These are phyloP conservation scores for Ceratocystis huliohia DNA, from an alignment of 2,329 filamentous ascomycete genomes.

Conservation along the genomic window DNA sequence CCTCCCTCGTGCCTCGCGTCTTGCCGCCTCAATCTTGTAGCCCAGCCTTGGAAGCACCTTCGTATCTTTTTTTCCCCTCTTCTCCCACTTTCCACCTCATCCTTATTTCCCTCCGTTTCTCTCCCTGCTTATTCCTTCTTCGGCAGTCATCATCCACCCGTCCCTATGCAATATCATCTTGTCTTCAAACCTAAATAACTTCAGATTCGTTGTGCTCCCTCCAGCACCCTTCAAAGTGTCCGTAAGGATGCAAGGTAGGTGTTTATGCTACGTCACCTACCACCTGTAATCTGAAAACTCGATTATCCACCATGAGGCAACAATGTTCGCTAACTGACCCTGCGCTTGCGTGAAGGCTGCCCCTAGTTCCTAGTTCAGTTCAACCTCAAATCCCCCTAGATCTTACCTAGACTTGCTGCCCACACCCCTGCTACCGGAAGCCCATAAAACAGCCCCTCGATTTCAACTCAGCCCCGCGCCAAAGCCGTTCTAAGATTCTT, in stretches of 20 bases:
- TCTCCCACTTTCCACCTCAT: background rate
- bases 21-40: background rate
- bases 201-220: background rate
- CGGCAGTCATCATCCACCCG: background rate
- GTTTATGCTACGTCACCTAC: conserved; percentile 8
- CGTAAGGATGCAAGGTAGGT: background rate
- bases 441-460: conserved; percentile 20
- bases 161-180: background rate
- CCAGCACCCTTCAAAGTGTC: background rate
- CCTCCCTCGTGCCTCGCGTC: background rate
- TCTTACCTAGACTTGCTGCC: background rate
- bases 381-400: background rate
- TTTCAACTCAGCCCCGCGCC: conserved; percentile 21
- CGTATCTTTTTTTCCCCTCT: background rate
- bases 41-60: background rate
- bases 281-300: background rate
- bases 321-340: conserved; percentile 9
- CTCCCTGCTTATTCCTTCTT: background rate
- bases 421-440: conserved; percentile 8
- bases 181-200: background rate
- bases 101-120: background rate
- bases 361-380: background rate
- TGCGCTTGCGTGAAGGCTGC: conserved; percentile 6
- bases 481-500: conserved; percentile 10
- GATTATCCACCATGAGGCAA: background rate